phyloP scores from a whole-genome alignment of 2,329 filamentous ascomycete species.

The Didymella pinodella region DNA sequence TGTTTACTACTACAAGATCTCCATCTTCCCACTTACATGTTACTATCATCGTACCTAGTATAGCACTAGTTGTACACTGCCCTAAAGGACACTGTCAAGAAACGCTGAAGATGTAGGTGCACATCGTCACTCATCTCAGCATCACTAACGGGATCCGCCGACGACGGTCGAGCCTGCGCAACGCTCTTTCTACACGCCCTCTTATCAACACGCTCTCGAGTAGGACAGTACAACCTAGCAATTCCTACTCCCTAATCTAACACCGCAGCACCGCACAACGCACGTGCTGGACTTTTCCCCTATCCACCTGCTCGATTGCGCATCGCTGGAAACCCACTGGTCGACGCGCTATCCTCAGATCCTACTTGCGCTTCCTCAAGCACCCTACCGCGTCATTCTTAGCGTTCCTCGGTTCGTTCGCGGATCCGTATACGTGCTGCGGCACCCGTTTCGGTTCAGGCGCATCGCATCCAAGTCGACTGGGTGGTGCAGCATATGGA shows the following conservation, averaged over 20 bases:
- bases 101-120: too few species aligned
- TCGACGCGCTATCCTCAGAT: constrained; percentile 3
- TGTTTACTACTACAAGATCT: too few species aligned
- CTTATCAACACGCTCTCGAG: not conserved
- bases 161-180: not conserved
- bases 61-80: too few species aligned
- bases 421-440: not conserved
- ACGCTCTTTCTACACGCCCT: constrained; percentile 5
- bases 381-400: constrained; percentile 1
- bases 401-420: not conserved
- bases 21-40: too few species aligned
- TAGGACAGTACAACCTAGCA: not conserved
- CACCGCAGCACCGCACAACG: not conserved
- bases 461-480: not conserved
- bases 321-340: not conserved
- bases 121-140: not conserved
- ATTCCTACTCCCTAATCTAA: not conserved
- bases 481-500: not conserved
- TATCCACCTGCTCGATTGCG: not conserved
- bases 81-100: too few species aligned
- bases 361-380: not conserved
- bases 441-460: not conserved
- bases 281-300: not conserved
- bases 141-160: not conserved
- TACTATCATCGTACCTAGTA: too few species aligned